Conservation (phyloP, 257 asterid genomes). For the Jasminum sambac region DNA sequence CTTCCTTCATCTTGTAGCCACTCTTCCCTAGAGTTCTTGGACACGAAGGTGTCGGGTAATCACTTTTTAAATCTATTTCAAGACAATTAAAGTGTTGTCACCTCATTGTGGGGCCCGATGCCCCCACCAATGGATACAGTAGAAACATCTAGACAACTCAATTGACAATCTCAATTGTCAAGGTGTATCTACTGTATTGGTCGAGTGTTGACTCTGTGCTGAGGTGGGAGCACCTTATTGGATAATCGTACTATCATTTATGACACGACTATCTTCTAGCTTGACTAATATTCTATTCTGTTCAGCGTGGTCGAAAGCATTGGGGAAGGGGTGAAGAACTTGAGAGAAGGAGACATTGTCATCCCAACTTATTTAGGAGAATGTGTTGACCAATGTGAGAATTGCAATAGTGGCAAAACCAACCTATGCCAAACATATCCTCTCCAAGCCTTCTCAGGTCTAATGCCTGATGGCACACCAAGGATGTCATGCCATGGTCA, state of each 20-base stretch:
- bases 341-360: conserved; percentile 37
- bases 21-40: conserved; percentile 48
- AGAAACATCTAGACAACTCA: too few species aligned
- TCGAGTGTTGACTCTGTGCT: too few species aligned
- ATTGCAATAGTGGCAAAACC: conserved; percentile 38
- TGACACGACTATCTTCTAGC: too few species aligned
- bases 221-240: too few species aligned
- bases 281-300: too few species aligned
- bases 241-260: too few species aligned
- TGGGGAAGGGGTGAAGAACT: conserved; percentile 36
- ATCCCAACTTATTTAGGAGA: conserved; percentile 48
- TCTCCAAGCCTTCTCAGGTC: conserved; percentile 45
- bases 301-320: conserved; percentile 38
- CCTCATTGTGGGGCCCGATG: too few species aligned
- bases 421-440: conserved; percentile 40
- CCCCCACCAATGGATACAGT: too few species aligned
- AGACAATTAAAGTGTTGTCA: too few species aligned
- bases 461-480: conserved; percentile 37
- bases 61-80: neutral
- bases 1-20: conserved; percentile 29
- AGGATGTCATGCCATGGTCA: conserved; percentile 34
- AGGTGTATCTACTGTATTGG: too few species aligned
- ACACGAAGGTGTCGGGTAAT: conserved; percentile 59
- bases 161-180: too few species aligned
- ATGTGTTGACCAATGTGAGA: conserved; percentile 33